Evolutionary conservation across 2,329 filamentous ascomycete species (phyloP).

Genomic region (Ceratocystis variospora): DNA sequence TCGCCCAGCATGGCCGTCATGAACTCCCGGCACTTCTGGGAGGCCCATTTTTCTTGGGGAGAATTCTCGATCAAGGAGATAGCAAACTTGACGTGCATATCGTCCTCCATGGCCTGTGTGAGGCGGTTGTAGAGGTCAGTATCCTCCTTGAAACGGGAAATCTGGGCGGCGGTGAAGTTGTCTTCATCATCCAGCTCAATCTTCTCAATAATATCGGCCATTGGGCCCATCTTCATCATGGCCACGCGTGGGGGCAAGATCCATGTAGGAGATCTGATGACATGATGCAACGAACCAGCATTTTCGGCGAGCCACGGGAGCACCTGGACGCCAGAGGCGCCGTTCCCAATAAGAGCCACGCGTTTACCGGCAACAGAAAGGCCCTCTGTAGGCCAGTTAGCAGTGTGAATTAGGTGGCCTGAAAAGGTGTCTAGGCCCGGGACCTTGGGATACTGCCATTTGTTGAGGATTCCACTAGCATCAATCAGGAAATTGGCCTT

Average conservation of each 20-base stretch:
- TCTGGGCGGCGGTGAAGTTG: conserved; percentile 26
- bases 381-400: conserved; percentile 35
- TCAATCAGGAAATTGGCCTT: conserved; percentile 36
- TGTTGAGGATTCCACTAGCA: conserved; percentile 41
- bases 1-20: conserved; percentile 36
- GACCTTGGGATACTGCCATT: conserved; percentile 40
- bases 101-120: conserved; percentile 34
- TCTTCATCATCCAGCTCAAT: conserved; percentile 22
- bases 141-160: conserved; percentile 35
- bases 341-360: conserved; percentile 44
- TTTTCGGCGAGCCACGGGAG: conserved; percentile 36
- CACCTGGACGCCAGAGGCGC: conserved; percentile 41
- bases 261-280: conserved; percentile 33
- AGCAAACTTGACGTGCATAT: conserved; percentile 32
- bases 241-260: conserved; percentile 29
- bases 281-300: conserved; percentile 30
- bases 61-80: conserved; percentile 32
- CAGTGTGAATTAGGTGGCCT: conserved; percentile 39
- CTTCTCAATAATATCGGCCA: conserved; percentile 23
- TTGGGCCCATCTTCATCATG: conserved; percentile 27
- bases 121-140: conserved; percentile 35
- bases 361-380: conserved; percentile 38
- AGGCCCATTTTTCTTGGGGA: conserved; percentile 31
- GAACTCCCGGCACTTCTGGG: conserved; percentile 31
- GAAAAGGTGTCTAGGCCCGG: conserved; percentile 33